Conservation (phyloP, 495 filamentous ascomycete genomes). For the Podospora pseudocomata region DNA sequence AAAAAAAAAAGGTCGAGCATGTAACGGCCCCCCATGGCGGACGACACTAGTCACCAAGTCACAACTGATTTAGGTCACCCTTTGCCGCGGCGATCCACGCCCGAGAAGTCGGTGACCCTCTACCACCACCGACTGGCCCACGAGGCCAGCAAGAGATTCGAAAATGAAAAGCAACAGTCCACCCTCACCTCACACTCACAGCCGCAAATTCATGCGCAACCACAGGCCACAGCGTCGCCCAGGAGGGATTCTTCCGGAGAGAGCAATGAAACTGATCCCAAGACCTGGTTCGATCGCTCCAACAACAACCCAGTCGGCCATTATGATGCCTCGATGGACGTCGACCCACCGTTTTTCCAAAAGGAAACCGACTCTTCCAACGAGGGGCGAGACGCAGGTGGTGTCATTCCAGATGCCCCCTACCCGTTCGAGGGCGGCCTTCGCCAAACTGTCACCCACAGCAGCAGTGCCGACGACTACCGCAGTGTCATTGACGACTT, state of each 20-base stretch:
- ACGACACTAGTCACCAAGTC: slow-evolving; percentile 17
- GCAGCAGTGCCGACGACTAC: slow-evolving; percentile 56
- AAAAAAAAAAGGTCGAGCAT: slow-evolving; percentile 8
- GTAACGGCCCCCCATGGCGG: slow-evolving; percentile 23
- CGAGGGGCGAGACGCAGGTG: slow-evolving; percentile 23
- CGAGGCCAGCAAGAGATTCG: slow-evolving; percentile 27
- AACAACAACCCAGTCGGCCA: slow-evolving; percentile 39
- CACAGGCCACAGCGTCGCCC: slow-evolving; percentile 15
- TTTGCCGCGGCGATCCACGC: slow-evolving; percentile 37
- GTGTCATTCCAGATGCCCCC: neutral
- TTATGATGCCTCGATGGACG: slow-evolving; percentile 40
- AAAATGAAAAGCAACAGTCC: neutral
- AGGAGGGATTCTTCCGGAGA: slow-evolving; percentile 41
- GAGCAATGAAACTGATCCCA: slow-evolving; percentile 39
- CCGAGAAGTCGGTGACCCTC: slow-evolving; percentile 41
- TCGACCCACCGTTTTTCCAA: slow-evolving; percentile 55
- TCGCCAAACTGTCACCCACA: slow-evolving; percentile 36
- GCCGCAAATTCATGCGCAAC: slow-evolving; percentile 1
- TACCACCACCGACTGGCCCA: slow-evolving; percentile 39
- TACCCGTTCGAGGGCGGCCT: neutral
- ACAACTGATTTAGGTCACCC: slow-evolving; percentile 31
- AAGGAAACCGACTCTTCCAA: slow-evolving; percentile 46
- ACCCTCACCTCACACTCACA: neutral
- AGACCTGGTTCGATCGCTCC: slow-evolving; percentile 47
- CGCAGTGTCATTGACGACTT: slow-evolving; percentile 69